Percentiles rank a stretch among this genome's conserved stretches.
Conservation (phyloP, 106 monocot species). For the Gastrodia elata region DNA sequence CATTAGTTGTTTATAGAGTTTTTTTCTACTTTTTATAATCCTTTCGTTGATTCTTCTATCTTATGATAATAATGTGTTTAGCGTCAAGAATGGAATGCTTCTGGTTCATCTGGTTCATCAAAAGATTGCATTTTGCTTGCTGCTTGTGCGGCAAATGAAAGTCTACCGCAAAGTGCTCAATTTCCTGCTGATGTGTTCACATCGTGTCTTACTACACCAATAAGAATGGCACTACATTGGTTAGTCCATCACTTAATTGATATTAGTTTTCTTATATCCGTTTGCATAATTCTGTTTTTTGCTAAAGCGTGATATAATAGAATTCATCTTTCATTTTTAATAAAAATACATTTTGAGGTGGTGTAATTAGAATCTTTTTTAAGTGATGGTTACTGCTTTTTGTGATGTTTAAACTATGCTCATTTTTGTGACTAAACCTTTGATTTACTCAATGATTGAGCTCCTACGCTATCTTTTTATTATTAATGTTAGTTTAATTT, state of each 20-base stretch:
- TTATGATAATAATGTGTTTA: constrained; percentile 13
- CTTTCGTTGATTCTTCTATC: constrained; percentile 5
- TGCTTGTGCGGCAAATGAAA: constrained; percentile 88
- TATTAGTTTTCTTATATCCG: not conserved
- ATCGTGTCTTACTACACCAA: constrained; percentile 89
- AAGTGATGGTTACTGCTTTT: not conserved
- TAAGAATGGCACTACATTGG: constrained; percentile 25
- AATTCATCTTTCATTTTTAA: not conserved
- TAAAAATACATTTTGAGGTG: not conserved
- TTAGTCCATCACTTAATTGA: not conserved
- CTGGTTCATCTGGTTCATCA: constrained; percentile 31
- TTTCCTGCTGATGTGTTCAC: constrained; percentile 99
- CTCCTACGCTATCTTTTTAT: not conserved
- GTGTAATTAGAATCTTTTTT: not conserved
- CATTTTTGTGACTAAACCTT: not conserved
- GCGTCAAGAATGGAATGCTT: constrained; percentile 43
- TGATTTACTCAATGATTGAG: not conserved
- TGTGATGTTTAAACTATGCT: not conserved
- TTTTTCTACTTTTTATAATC: not conserved
- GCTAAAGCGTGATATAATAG: not conserved
- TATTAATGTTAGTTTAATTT: not conserved
- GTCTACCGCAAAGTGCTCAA: constrained; percentile 86
- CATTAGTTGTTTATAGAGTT: constrained; percentile 4
- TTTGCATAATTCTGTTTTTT: not conserved
- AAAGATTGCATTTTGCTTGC: constrained; percentile 95